Base-by-base conservation (phyloP, 768 basidiomycete genomes). In the Boletales sp. region DNA sequence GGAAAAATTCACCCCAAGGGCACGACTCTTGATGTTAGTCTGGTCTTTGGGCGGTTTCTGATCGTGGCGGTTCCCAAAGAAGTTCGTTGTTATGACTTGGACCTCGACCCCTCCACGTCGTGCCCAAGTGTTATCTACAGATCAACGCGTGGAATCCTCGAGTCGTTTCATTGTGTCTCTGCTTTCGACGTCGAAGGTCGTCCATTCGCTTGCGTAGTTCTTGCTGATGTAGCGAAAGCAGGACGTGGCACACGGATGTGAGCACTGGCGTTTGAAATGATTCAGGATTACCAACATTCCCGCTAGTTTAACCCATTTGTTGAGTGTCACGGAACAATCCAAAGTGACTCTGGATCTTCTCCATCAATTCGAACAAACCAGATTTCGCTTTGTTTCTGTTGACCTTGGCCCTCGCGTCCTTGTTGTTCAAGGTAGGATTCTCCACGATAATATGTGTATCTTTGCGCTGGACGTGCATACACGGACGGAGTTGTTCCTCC, bases 41-140 rank as follows among this genome's bases (percentile, higher is more conserved):
- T 62, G 31, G 40, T 59, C 38, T 51, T 62, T 47, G 57, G 57
- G 9, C 49, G 41, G 13, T 59, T 51, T 42, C 35, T 58, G 19
- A 6, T 60, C 31, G 8, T 58, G 25, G 56, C 48, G 14, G n/a
- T 58, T 32, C 42, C 9, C 12, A 42, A 52, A 9, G 44, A 55
- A 38, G 40, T 62, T 9, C 45, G 50, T 13, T 60, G 59, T 13
- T 55, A 62, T 45, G 46, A 58, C 37, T 19, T 54, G 46, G 37
- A 38, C 34, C 28, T 49, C 5, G 15, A 12, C 12, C 7, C 5
- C n/a, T 15, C 6, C 36, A 18, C 18, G 10, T 35, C 44, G 21
- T 8, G 11, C n/a, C 4, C 7, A 9, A 36, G 14, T 5, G 11
- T 21, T 17, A 18, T 37, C 17, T 37, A 37, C 17, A 17, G 17